Conservation (phyloP, 805 yeast species). For the Ascoidea asiatica region DNA sequence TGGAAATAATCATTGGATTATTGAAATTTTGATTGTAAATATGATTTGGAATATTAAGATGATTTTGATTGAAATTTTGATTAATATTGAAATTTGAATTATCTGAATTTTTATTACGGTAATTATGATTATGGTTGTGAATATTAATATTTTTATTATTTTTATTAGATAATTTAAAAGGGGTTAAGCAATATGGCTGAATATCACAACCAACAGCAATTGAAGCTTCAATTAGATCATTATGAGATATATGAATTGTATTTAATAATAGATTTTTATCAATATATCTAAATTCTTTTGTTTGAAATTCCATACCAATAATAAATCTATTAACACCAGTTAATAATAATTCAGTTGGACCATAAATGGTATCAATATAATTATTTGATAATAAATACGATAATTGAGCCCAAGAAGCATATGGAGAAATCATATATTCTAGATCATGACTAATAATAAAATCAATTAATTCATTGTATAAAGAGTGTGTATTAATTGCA, state of each 20-base stretch:
- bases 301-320: slow-evolving; percentile 52
- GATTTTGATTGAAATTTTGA: no score
- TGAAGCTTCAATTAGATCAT: slow-evolving; percentile 63
- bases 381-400: slow-evolving; percentile 48
- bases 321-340: slow-evolving; percentile 59
- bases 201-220: slow-evolving; percentile 68
- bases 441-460: slow-evolving; percentile 41
- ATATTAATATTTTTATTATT: no score
- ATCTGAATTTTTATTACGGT: no score
- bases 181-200: slow-evolving; percentile 51
- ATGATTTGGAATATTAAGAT: no score
- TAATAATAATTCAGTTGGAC: slow-evolving; percentile 70
- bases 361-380: slow-evolving; percentile 63
- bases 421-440: slow-evolving; percentile 72
- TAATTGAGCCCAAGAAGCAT: slow-evolving; percentile 66
- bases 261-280: slow-evolving; percentile 42
- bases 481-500: slow-evolving; percentile 34
- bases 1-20: background rate
- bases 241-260: slow-evolving; percentile 46
- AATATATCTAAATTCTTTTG: slow-evolving; percentile 53
- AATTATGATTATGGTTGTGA: no score
- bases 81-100: background rate
- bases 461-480: slow-evolving; percentile 40
- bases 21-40: background rate
- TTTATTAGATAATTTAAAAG: slow-evolving; percentile 16